Percentiles rank a stretch among this genome's conserved stretches.
Conservation (phyloP, 495 filamentous ascomycete species). For the Penicillium herquei region DNA sequence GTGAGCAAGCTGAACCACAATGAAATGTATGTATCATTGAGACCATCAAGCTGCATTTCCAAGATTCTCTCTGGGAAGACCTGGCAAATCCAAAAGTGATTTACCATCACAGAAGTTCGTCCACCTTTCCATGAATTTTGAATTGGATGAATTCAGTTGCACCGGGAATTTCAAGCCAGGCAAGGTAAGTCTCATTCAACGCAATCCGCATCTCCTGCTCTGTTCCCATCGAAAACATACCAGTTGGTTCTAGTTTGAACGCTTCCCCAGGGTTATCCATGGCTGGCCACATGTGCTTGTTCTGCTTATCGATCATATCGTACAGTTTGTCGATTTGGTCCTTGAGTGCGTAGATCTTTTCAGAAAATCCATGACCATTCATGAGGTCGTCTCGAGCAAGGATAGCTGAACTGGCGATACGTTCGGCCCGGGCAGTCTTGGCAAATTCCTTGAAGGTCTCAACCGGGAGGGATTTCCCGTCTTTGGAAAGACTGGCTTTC, state of each 20-base stretch:
- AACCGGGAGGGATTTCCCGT: background rate
- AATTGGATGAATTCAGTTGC: background rate
- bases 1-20: too few species aligned
- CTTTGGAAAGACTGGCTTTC: background rate
- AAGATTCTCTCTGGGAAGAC: too few species aligned
- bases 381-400: background rate
- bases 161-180: background rate
- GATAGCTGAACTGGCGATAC: background rate
- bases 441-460: background rate
- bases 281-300: conserved; percentile 5
- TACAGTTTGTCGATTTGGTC: conserved; percentile 2
- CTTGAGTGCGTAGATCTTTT: background rate
- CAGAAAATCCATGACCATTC: background rate
- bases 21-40: too few species aligned
- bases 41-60: too few species aligned
- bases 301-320: background rate
- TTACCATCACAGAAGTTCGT: too few species aligned
- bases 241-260: background rate
- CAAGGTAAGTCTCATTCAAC: background rate
- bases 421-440: background rate
- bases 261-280: background rate
- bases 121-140: too few species aligned
- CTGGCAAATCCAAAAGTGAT: too few species aligned
- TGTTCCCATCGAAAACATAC: background rate
- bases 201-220: background rate